Percentiles rank a stretch among this genome's conserved stretches.
Conservation (phyloP, 371 early-diverging fungal species). For the Mucor mucedo region DNA sequence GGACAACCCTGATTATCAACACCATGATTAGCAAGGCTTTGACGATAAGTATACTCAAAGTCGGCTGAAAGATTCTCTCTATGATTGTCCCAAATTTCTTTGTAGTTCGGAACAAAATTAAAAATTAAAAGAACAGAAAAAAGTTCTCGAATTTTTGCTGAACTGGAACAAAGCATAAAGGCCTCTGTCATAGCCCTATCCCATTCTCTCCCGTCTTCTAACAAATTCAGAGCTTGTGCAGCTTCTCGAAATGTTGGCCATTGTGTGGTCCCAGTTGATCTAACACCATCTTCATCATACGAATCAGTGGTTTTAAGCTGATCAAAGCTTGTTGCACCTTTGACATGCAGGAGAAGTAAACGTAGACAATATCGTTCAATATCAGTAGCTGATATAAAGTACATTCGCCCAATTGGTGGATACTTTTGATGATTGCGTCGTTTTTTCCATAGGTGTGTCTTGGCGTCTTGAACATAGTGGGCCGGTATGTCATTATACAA, state of each 20-base stretch:
- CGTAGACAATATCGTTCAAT: slow-evolving; percentile 26
- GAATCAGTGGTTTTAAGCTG: slow-evolving; percentile 15
- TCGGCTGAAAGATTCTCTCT: not conserved
- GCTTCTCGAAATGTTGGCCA: slow-evolving; percentile 10
- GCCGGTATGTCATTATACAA: too few species aligned
- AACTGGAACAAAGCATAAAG: not conserved
- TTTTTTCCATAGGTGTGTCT: not conserved
- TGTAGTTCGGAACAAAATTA: not conserved
- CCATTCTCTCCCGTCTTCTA: too few species aligned
- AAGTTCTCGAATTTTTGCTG: not conserved
- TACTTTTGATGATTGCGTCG: not conserved
- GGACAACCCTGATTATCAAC: not conserved
- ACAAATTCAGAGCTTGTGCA: slow-evolving; percentile 18
- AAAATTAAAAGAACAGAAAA: not conserved
- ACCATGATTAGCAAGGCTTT: not conserved
- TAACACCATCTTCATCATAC: not conserved
- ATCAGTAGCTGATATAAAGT: not conserved
- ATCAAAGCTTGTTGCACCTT: slow-evolving; percentile 20
- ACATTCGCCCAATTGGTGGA: slow-evolving; percentile 21
- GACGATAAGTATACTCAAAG: not conserved
- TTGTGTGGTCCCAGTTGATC: slow-evolving; percentile 8
- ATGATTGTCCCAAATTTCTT: not conserved
- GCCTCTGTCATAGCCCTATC: not conserved
- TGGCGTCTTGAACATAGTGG: too few species aligned
- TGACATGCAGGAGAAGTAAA: slow-evolving; percentile 13